Evolutionary conservation across 2,329 filamentous ascomycete genomes (phyloP).

Genomic region (Chrysoporthe puriensis): DNA sequence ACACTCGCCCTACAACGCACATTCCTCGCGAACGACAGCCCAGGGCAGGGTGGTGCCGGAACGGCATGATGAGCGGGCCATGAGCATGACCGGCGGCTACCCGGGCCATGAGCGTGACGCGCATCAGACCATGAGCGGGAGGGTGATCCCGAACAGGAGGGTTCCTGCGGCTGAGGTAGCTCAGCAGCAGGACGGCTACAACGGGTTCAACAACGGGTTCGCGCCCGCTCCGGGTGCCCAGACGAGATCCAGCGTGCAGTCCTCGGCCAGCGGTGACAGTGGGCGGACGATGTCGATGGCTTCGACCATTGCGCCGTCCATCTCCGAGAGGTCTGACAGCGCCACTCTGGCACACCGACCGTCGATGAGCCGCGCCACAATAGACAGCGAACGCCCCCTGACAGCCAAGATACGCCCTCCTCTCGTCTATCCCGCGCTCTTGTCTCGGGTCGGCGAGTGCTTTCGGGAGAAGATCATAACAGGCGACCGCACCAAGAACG

Average conservation of each 20-base stretch:
- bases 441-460: slow-evolving; percentile 91
- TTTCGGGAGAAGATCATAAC: slow-evolving; percentile 88
- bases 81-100: slow-evolving; percentile 85
- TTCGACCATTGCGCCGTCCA: slow-evolving; percentile 72
- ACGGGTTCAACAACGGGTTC: slow-evolving; percentile 43
- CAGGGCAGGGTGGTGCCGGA: slow-evolving; percentile 92
- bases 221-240: slow-evolving; percentile 55
- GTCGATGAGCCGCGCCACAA: slow-evolving; percentile 58
- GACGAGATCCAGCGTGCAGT: slow-evolving; percentile 66
- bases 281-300: slow-evolving; percentile 88
- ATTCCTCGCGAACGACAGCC: slow-evolving; percentile 77
- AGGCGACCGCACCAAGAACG: slow-evolving; percentile 92
- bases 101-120: slow-evolving; percentile 74
- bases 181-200: slow-evolving; percentile 36
- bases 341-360: slow-evolving; percentile 54
- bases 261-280: slow-evolving; percentile 54
- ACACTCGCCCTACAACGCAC: slow-evolving; percentile 72
- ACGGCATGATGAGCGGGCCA: slow-evolving; percentile 87
- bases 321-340: slow-evolving; percentile 45
- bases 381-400: slow-evolving; percentile 58
- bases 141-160: slow-evolving; percentile 81
- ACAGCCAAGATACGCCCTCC: slow-evolving; percentile 72
- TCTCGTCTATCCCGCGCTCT: slow-evolving; percentile 87
- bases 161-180: slow-evolving; percentile 22
- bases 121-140: slow-evolving; percentile 91